A percentile compares a stretch with the other conserved stretches of the same genome.
Conservation (phyloP, 2,329 filamentous ascomycete genomes). For the Dothideomycetes sp. region DNA sequence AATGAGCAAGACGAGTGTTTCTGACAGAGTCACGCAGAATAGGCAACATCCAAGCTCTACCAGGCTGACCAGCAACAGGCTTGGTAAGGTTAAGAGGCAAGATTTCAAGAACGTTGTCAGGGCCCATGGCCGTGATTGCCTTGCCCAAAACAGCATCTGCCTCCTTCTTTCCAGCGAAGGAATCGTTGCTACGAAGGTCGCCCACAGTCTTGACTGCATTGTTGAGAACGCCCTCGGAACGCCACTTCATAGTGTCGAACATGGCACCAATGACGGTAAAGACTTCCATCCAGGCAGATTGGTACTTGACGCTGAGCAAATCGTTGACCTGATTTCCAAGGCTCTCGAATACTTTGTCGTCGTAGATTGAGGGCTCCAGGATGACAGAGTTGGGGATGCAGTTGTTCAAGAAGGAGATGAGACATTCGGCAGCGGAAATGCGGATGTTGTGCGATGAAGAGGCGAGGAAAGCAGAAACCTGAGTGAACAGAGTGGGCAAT, state of each 20-base stretch:
- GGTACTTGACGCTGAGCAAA: slow-evolving; percentile 80
- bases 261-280: slow-evolving; percentile 82
- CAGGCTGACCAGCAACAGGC: slow-evolving; percentile 66
- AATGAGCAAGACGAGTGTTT: slow-evolving; percentile 80
- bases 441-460: slow-evolving; percentile 89
- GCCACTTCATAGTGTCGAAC: slow-evolving; percentile 81
- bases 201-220: slow-evolving; percentile 71
- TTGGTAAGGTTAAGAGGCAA: slow-evolving; percentile 79
- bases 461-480: slow-evolving; percentile 72
- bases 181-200: slow-evolving; percentile 76
- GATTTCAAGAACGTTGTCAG: slow-evolving; percentile 69
- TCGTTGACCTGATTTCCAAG: slow-evolving; percentile 63
- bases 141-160: slow-evolving; percentile 84
- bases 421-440: slow-evolving; percentile 85
- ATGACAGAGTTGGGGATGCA: slow-evolving; percentile 78
- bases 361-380: slow-evolving; percentile 80
- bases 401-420: slow-evolving; percentile 86
- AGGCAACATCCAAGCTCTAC: slow-evolving; percentile 89
- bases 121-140: slow-evolving; percentile 82
- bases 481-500: slow-evolving; percentile 71
- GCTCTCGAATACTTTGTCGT: slow-evolving; percentile 82
- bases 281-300: slow-evolving; percentile 88
- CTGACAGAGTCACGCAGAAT: slow-evolving; percentile 81
- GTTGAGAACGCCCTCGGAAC: slow-evolving; percentile 66
- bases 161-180: slow-evolving; percentile 89